Percentiles rank a stretch among this genome's conserved stretches.
These are phyloP conservation scores for Leucocoprinus sp. DNA, from an alignment of 768 basidiomycete genomes.

Conservation along the genomic window DNA sequence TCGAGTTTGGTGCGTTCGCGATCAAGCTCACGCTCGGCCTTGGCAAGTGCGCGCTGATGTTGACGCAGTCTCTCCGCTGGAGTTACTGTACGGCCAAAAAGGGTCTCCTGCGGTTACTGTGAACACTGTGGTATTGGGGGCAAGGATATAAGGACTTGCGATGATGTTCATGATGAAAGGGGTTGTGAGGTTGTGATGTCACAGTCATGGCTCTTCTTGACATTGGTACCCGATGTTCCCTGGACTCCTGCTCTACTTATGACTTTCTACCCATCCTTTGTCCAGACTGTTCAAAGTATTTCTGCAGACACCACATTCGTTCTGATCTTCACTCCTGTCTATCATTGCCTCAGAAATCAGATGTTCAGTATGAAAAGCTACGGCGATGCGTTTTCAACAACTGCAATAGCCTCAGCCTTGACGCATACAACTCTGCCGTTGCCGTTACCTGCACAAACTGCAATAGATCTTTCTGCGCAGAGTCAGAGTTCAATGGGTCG, in stretches of 20 bases:
- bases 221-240: conserved; percentile 62
- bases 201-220: conserved; percentile 29
- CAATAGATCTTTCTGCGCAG: conserved; percentile 50
- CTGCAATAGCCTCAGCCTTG: conserved; percentile 52
- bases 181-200: conserved; percentile 12
- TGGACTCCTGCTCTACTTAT: conserved; percentile 46
- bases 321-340: conserved; percentile 56
- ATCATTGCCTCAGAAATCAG: conserved; percentile 11
- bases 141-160: conserved; percentile 30
- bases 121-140: not conserved
- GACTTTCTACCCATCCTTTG: conserved; percentile 80
- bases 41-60: conserved; percentile 91
- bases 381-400: conserved; percentile 40
- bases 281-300: conserved; percentile 40
- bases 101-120: conserved; percentile 60
- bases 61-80: conserved; percentile 95
- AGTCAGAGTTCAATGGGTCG: conserved; percentile 29
- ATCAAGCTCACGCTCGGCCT: conserved; percentile 97
- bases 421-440: conserved; percentile 21
- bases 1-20: conserved; percentile 92
- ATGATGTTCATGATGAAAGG: conserved; percentile 66
- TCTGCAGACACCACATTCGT: conserved; percentile 57
- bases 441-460: conserved; percentile 43
- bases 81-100: conserved; percentile 90
- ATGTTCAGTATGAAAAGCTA: conserved; percentile 18